phyloP scores from a whole-genome alignment of 73 alveolate species.

The Paramecium sexaurelia region DNA sequence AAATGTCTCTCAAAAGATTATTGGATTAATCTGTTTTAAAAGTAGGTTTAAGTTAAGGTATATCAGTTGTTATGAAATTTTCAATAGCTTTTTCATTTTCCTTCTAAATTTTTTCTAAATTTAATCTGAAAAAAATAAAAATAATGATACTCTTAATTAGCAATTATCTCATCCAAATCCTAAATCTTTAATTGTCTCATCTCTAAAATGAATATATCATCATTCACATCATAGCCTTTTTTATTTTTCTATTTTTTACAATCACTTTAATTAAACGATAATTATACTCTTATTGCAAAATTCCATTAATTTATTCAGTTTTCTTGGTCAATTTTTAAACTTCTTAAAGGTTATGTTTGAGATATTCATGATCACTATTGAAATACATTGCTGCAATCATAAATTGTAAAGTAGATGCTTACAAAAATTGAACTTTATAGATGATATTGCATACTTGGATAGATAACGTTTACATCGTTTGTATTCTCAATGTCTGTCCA shows the following conservation, averaged over 20 bases:
- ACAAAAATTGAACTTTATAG: not conserved
- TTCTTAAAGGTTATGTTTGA: not conserved
- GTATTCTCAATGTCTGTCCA: conserved; percentile 12
- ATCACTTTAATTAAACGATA: not conserved
- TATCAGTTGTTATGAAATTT: not conserved
- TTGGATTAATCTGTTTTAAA: not conserved
- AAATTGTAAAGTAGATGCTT: conserved; percentile 3
- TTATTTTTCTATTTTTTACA: not conserved
- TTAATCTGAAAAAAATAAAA: not conserved
- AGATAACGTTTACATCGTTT: not conserved
- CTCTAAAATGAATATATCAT: conserved; percentile 40
- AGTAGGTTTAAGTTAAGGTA: not conserved
- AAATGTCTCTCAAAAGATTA: conserved; percentile 19
- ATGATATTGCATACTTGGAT: conserved; percentile 3
- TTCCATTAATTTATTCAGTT: not conserved
- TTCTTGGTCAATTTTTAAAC: not conserved
- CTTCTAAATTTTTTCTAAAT: not conserved
- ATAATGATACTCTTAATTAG: not conserved
- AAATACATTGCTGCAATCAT: conserved; percentile 21
- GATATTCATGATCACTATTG: not conserved
- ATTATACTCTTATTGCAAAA: not conserved
- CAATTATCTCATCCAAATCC: not conserved
- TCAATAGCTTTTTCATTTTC: not conserved
- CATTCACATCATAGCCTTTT: conserved; percentile 41
- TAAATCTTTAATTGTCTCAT: conserved; percentile 2